These are phyloP conservation scores for Ogataea dorogensis DNA, from an alignment of 805 yeast species.

Conservation along the genomic window DNA sequence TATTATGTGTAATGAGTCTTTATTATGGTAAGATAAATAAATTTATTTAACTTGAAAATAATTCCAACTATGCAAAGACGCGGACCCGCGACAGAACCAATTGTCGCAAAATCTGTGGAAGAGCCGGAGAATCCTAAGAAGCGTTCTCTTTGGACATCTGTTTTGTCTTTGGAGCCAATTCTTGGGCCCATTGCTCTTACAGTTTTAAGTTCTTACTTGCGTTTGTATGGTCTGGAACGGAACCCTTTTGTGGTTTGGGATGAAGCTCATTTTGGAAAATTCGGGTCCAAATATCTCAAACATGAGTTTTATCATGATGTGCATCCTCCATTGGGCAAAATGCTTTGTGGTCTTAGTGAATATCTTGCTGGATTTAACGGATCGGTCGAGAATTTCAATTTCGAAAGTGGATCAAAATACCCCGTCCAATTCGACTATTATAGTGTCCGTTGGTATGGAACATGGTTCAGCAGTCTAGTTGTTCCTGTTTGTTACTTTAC, in stretches of 20 bases:
- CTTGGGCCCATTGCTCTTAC: conserved; percentile 47
- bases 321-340: conserved; percentile 95
- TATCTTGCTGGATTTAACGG: conserved; percentile 76
- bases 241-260: conserved; percentile 76
- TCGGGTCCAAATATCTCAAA: conserved; percentile 84
- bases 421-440: conserved; percentile 62
- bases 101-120: not conserved
- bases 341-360: conserved; percentile 87
- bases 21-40: conserved; percentile 4
- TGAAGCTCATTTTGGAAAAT: conserved; percentile 92
- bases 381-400: conserved; percentile 58
- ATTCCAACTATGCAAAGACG: conserved; percentile 6
- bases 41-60: not conserved
- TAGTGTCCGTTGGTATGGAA: conserved; percentile 71
- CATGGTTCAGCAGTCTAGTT: conserved; percentile 61
- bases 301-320: conserved; percentile 94
- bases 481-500: conserved; percentile 73
- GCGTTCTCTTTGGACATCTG: no score
- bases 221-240: conserved; percentile 58
- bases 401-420: conserved; percentile 62
- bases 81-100: conserved; percentile 1
- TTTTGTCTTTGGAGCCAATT: no score
- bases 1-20: conserved; percentile 17
- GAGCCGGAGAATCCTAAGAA: conserved; percentile 1
- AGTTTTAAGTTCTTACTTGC: conserved; percentile 46